phyloP scores from a whole-genome alignment of 2,329 filamentous ascomycete species.

The Penicillium sp. region DNA sequence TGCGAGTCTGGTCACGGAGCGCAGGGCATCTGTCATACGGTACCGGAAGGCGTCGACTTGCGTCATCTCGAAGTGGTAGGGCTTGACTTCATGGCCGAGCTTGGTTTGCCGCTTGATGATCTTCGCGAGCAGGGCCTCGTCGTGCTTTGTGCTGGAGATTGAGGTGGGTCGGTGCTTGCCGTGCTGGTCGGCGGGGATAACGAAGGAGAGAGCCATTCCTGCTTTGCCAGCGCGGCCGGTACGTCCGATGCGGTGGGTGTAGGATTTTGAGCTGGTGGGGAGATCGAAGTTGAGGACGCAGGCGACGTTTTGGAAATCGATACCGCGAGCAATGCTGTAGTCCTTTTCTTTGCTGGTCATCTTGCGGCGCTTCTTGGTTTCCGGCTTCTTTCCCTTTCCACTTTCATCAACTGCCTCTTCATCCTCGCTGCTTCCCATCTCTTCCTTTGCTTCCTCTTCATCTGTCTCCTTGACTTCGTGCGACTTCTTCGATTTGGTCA shows the following conservation, averaged over 20 bases:
- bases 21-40: slow-evolving; percentile 86
- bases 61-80: slow-evolving; percentile 92
- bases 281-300: slow-evolving; percentile 97
- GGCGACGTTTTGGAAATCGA: slow-evolving; percentile 94
- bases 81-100: slow-evolving; percentile 75
- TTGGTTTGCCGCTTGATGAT: slow-evolving; percentile 77
- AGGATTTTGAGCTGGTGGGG: slow-evolving; percentile 81
- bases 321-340: slow-evolving; percentile 91
- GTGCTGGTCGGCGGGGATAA: slow-evolving; percentile 76
- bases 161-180: slow-evolving; percentile 87
- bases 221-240: slow-evolving; percentile 88
- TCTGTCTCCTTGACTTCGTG: slow-evolving; percentile 25
- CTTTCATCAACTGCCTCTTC: slow-evolving; percentile 34
- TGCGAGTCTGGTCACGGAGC: slow-evolving; percentile 83
- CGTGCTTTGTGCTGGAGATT: slow-evolving; percentile 70
- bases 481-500: slow-evolving; percentile 34
- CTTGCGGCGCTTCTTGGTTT: slow-evolving; percentile 59
- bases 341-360: slow-evolving; percentile 73
- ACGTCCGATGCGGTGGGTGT: slow-evolving; percentile 93
- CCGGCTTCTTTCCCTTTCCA: slow-evolving; percentile 23
- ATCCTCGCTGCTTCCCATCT: slow-evolving; percentile 41
- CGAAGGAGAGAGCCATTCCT: slow-evolving; percentile 94
- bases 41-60: slow-evolving; percentile 94
- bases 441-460: slow-evolving; percentile 28
- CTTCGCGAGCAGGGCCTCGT: slow-evolving; percentile 78